These are phyloP conservation scores for Aspergillus ochraceus DNA, from an alignment of 2,329 filamentous ascomycete genomes.

Conservation along the genomic window DNA sequence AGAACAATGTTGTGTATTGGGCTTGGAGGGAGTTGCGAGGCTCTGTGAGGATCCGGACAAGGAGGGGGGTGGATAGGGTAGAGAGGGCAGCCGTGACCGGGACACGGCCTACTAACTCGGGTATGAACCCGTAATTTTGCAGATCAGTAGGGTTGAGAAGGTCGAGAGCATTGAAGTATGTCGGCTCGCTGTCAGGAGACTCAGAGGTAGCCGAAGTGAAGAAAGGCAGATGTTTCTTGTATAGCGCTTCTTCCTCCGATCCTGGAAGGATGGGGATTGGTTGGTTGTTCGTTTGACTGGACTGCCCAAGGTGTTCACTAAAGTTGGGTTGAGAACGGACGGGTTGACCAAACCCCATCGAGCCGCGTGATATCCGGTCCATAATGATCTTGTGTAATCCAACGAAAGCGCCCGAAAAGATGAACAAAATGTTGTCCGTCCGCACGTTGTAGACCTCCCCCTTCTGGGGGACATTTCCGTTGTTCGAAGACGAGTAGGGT, in stretches of 20 bases:
- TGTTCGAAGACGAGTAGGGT: slow-evolving; percentile 29
- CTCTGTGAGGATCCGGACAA: slow-evolving; percentile 88
- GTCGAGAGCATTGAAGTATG: slow-evolving; percentile 63
- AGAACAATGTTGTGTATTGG: slow-evolving; percentile 87
- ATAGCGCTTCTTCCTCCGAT: slow-evolving; percentile 63
- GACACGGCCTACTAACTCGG: slow-evolving; percentile 91
- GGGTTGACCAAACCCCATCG: slow-evolving; percentile 88
- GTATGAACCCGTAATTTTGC: slow-evolving; percentile 86
- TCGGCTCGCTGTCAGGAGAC: slow-evolving; percentile 42
- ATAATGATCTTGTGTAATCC: slow-evolving; percentile 85
- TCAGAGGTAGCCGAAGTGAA: slow-evolving; percentile 56
- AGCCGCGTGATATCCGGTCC: slow-evolving; percentile 79
- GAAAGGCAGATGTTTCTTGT: slow-evolving; percentile 60
- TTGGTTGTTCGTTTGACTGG: slow-evolving; percentile 27
- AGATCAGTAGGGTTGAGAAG: slow-evolving; percentile 74
- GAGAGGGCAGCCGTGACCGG: slow-evolving; percentile 86
- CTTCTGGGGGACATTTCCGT: slow-evolving; percentile 44
- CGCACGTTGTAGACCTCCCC: slow-evolving; percentile 71
- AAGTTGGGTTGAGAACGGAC: slow-evolving; percentile 57
- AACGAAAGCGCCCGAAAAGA: slow-evolving; percentile 93
- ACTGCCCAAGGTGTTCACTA: slow-evolving; percentile 24
- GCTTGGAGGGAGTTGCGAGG: slow-evolving; percentile 83
- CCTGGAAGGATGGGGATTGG: slow-evolving; percentile 58
- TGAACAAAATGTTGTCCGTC: slow-evolving; percentile 95
- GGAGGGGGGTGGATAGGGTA: slow-evolving; percentile 65